phyloP scores from a whole-genome alignment of 257 asterid genomes.

The Schizonepeta tenuifolia region DNA sequence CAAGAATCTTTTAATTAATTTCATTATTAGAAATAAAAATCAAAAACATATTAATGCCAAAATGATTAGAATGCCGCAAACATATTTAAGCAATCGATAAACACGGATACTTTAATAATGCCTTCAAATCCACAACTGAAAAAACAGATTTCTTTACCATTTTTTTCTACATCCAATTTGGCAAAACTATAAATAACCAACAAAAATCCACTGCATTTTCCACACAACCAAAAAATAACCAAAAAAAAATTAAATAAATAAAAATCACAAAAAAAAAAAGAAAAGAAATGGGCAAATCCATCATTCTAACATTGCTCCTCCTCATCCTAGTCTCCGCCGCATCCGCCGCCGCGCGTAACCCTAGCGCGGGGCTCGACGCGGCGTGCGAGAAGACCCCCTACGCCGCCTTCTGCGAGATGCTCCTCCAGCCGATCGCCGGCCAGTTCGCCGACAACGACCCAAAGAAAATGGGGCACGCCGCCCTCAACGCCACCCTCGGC shows the following conservation, averaged over 20 bases:
- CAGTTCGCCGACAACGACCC: background rate
- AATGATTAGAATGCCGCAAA: background rate
- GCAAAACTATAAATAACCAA: background rate
- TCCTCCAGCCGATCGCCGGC: background rate
- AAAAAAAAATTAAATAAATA: background rate
- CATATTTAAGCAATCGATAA: background rate
- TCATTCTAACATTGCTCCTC: background rate
- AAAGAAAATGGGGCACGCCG: background rate
- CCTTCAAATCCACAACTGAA: background rate
- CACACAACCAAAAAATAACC: background rate
- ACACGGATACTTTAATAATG: background rate
- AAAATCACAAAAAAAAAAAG: background rate
- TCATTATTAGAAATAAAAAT: too few relatives aligned
- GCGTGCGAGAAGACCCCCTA: background rate
- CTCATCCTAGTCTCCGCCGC: background rate
- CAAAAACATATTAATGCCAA: too few relatives aligned
- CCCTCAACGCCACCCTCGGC: background rate
- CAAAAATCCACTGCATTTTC: background rate
- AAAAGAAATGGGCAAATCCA: background rate
- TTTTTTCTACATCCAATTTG: background rate
- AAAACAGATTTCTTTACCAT: background rate
- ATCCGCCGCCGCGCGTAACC: background rate
- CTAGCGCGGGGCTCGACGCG: background rate
- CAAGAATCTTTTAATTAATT: too few relatives aligned
- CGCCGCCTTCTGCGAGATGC: background rate